Base-by-base conservation (phyloP, 805 yeast species). In the Candida dendrica region DNA sequence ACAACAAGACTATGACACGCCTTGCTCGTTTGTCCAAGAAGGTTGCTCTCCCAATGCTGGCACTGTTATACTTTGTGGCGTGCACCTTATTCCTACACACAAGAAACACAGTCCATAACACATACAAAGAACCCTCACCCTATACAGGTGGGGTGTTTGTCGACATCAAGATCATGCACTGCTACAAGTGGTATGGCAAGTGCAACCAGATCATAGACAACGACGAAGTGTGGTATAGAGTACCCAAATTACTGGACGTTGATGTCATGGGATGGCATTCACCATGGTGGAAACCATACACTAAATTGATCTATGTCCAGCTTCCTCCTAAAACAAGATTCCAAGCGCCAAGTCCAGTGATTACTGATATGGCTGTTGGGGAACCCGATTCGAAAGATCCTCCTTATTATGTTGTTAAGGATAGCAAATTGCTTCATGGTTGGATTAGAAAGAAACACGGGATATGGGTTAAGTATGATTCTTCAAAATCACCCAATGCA, bases 391-490 rank as follows among this genome's bases (percentile, higher is more conserved):
- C 58, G 37, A 51, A 55, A 24, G 59, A 68, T 32, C 55, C 68
- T 24, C 74, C 75, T 1, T 62, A 66, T 42, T 53, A 53, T 51
- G 65, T 47, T 8, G 43, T 50, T n/a, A 46, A 63, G 24, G 70
- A 74, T 42, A 47, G 73, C 1, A 55, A 53, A 30, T 53, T 54
- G 13, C 19, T 9, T 9, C 11, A 6, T 13, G 55, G 50, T 13
- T 79, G 85, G 85, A 59, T 47, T 16, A 55, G 63, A 20, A 66
- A 65, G 41, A 55, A 65, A 3, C 56, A 69, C 50, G 84, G 84
- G 2, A 56, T 81, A 3, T 81, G 86, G 86, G 67, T 74, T 24
- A 72, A 73, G 47, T 71, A 69, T 46, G 79, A 72, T 4, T 45
- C 54, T 5, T 64, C 47, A 3, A 44, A 51, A 13, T 55, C 58